phyloP scores from a whole-genome alignment of 2,329 filamentous ascomycete genomes.

The Fusarium equiseti region DNA sequence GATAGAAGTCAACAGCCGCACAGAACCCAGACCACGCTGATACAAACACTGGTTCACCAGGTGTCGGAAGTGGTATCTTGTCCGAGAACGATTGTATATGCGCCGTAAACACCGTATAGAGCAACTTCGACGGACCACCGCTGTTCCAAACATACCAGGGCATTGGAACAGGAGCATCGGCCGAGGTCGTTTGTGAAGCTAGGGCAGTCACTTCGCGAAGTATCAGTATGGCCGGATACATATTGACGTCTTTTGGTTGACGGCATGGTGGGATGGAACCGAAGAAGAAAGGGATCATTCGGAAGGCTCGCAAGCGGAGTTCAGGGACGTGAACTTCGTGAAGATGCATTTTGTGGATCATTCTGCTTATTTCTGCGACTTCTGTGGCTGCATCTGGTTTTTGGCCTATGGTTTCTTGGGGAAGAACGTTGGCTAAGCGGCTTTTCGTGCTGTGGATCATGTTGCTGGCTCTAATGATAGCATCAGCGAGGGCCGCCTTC shows the following conservation, averaged over 20 bases:
- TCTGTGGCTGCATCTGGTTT: not conserved
- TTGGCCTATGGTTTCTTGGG: not conserved
- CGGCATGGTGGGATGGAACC: not conserved
- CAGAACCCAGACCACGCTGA: not conserved
- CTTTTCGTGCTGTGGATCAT: not conserved
- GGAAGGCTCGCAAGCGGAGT: not conserved
- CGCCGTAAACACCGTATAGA: not conserved
- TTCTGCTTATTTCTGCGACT: not conserved
- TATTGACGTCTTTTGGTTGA: not conserved
- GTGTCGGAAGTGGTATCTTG: not conserved
- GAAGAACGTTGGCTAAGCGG: not conserved
- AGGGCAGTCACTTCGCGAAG: no score
- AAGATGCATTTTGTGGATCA: not conserved
- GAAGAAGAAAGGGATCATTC: not conserved
- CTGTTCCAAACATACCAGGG: not conserved
- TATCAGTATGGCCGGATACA: not conserved
- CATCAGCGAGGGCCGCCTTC: not conserved
- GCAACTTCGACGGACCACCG: not conserved
- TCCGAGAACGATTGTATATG: not conserved
- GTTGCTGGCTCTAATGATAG: not conserved
- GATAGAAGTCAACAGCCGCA: not conserved
- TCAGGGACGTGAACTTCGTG: not conserved
- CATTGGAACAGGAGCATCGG: not conserved
- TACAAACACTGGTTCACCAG: not conserved
- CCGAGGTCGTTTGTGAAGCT: no score